These are phyloP conservation scores for Neurospora sp. DNA, from an alignment of 2,329 filamentous ascomycete genomes.

Conservation along the genomic window DNA sequence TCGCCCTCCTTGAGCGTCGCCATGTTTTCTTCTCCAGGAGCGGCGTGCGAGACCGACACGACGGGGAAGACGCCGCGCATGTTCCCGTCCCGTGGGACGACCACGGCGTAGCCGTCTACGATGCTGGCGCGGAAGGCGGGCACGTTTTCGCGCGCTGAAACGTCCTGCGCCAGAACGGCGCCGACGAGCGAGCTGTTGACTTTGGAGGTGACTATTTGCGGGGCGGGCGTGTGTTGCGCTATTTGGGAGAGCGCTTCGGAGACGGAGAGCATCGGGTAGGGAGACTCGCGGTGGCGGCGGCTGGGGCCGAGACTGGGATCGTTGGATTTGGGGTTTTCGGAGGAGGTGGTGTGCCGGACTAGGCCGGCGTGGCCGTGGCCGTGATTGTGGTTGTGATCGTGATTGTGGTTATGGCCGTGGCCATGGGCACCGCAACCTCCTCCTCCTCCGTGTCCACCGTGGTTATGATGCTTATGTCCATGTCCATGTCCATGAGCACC, in stretches of 20 bases:
- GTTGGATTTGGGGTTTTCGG: conserved; percentile 41
- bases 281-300: conserved; percentile 71
- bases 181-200: conserved; percentile 62
- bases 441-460: conserved; percentile 12
- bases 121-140: conserved; percentile 94
- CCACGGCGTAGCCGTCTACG: conserved; percentile 89
- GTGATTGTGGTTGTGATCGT: conserved; percentile 49
- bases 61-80: conserved; percentile 80
- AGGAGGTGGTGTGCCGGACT: conserved; percentile 61
- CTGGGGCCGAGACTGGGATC: conserved; percentile 53
- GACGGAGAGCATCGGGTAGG: conserved; percentile 86
- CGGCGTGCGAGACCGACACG: conserved; percentile 75
- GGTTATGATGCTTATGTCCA: conserved; percentile 32
- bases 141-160: conserved; percentile 71
- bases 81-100: conserved; percentile 51
- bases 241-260: conserved; percentile 70
- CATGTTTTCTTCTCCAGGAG: conserved; percentile 48
- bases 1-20: conserved; percentile 59
- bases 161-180: conserved; percentile 71
- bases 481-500: conserved; percentile 40
- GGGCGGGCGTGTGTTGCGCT: conserved; percentile 58
- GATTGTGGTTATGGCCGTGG: conserved; percentile 42
- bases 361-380: conserved; percentile 55
- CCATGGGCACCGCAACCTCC: conserved; percentile 30
- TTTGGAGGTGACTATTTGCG: conserved; percentile 44